Base-by-base conservation (phyloP, 805 yeast genomes). In the Candida tallmaniae region DNA sequence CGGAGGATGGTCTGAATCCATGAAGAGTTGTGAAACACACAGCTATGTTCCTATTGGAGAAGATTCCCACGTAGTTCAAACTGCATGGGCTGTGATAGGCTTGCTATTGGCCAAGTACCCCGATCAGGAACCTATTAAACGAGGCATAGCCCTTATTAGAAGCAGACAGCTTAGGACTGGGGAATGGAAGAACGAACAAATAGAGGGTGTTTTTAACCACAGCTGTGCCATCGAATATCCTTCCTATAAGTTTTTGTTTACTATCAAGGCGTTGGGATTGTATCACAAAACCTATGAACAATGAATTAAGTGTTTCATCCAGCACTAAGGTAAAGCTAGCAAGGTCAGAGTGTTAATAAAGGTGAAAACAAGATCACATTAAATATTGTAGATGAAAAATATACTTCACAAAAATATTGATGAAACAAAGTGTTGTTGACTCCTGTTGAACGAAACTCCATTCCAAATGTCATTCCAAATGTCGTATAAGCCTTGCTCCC, bases 1-100 rank as follows among this genome's bases (percentile, higher is more conserved):
- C 58, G 99, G 98, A 16, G 98, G 98, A 1, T 93, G 98, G 98
- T 85, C 95, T 36, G 99, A 93, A 59, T 74, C 85, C 6, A 87
- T 90, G 85, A 81, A 90, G 53, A 78, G 94, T 3, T 79, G 90
- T 49, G 97, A 90, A 53, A 72, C 89, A 0, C 78, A 74, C 40
- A 68, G 80, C 0, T 90, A 88, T 56, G 83, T 89, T 2, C 77
- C 79, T 29, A 38, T 17, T n/a, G 73, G 77, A 10, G 67, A 65
- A 16, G 67, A 65, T 16, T 78, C 95, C 2, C 68, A 81, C 33
- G 81, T 81, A 0, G 96, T 90, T 1, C 97, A 89, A 54, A 88
- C 97, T 0, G 73, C 96, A 0, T 93, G 98, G 98, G 94, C 83
- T 0, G 47, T 84, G 5, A 83, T 93, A 44, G 95, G 90, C 0